Percentiles rank a stretch among this genome's conserved stretches.
These are phyloP conservation scores for Eucalyptus cladocalyx DNA, from an alignment of 345 rosid species.

Conservation along the genomic window DNA sequence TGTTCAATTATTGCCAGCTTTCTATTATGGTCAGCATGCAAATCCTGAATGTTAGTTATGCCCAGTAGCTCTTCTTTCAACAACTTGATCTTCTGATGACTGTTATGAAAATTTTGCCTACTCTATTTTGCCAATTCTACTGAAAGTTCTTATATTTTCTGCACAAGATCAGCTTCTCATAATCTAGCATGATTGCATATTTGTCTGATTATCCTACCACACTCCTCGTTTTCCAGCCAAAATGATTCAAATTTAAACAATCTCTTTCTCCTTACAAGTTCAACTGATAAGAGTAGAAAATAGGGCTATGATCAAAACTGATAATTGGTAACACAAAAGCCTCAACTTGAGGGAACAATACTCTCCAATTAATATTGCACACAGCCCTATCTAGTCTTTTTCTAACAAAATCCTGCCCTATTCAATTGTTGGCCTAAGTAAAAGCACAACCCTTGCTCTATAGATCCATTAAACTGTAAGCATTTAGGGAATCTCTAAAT, in stretches of 20 bases:
- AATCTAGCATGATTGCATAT: neutral
- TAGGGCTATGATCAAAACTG: neutral
- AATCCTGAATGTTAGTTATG: no score
- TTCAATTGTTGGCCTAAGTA: neutral
- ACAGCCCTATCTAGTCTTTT: neutral
- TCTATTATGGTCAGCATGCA: no score
- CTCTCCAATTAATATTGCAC: no score
- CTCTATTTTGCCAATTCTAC: no score
- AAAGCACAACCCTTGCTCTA: neutral
- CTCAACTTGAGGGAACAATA: neutral
- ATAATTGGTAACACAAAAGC: neutral
- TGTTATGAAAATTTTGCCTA: no score
- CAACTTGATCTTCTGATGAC: no score
- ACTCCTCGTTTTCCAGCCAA: neutral
- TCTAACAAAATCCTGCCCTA: neutral
- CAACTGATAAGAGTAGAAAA: neutral
- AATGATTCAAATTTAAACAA: neutral
- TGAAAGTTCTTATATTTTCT: no score
- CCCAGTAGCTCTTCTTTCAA: no score
- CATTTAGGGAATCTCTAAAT: neutral
- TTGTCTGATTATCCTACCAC: neutral
- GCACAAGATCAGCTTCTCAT: no score
- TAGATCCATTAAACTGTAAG: neutral
- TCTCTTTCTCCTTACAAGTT: neutral
- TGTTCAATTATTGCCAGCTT: no score